Conservation (phyloP, 2,329 filamentous ascomycete genomes). For the Fusarium longipes region DNA sequence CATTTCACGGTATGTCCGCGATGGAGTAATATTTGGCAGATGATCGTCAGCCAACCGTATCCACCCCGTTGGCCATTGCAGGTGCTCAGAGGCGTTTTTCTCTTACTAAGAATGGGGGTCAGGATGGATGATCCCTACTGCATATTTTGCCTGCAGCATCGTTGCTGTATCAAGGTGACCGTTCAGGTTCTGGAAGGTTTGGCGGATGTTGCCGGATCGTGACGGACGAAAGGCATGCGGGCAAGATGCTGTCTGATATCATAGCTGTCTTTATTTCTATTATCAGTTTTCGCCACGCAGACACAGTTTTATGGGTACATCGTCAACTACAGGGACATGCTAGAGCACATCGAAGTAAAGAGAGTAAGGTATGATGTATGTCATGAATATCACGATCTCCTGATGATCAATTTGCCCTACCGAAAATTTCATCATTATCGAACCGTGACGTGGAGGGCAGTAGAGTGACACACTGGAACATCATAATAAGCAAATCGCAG, state of each 20-base stretch:
- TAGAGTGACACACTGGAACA: fast-evolving
- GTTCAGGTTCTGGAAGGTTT: not conserved
- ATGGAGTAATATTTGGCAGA: not conserved
- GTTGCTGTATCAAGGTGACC: not conserved
- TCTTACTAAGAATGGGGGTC: not conserved
- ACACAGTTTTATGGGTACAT: too few species aligned
- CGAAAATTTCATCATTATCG: not conserved
- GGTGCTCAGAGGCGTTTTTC: not conserved
- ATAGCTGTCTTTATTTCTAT: not conserved
- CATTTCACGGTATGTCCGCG: constrained; percentile 15
- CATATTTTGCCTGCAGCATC: not conserved
- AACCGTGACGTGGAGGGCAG: not conserved
- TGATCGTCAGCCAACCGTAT: constrained; percentile 20
- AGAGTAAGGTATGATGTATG: not conserved
- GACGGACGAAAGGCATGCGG: not conserved
- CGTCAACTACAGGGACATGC: too few species aligned
- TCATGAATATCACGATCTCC: too few species aligned
- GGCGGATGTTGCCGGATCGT: not conserved
- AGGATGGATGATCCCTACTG: constrained; percentile 7
- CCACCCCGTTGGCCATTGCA: constrained; percentile 23
- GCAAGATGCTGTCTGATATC: not conserved
- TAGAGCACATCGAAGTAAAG: too few species aligned
- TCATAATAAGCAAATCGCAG: not conserved
- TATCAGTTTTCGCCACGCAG: not conserved
- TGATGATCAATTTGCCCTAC: not conserved